Percentiles rank a stretch among this genome's conserved stretches.
Conservation (phyloP, 768 basidiomycete species). For the Boletus rubroflammeus region DNA sequence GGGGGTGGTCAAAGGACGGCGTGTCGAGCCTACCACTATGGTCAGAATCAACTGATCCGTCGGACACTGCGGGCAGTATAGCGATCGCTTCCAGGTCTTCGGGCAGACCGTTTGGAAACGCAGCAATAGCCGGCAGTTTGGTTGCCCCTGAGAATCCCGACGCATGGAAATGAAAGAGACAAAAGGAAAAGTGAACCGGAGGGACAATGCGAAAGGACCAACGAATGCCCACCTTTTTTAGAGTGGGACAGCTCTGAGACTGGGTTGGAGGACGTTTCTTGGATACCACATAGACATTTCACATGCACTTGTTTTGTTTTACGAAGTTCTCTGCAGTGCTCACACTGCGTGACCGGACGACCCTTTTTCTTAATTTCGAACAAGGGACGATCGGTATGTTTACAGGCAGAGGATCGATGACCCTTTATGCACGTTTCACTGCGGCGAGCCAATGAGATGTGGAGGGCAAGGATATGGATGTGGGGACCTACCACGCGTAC, state of each 20-base stretch:
- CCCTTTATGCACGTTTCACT: constrained; percentile 95
- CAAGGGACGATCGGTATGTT: constrained; percentile 82
- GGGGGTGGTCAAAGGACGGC: constrained; percentile 38
- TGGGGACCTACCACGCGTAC: constrained; percentile 69
- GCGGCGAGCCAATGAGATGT: constrained; percentile 5
- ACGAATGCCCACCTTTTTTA: constrained; percentile 61
- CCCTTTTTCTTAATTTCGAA: constrained; percentile 76
- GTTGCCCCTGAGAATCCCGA: constrained; percentile 42
- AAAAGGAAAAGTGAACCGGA: background rate
- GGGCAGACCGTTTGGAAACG: constrained; percentile 78
- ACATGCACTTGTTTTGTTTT: constrained; percentile 47
- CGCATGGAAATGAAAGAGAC: constrained; percentile 42
- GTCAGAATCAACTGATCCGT: constrained; percentile 59
- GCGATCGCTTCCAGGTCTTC: constrained; percentile 58
- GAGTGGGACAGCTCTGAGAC: constrained; percentile 28
- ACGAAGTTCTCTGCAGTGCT: constrained; percentile 43
- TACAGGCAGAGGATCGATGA: constrained; percentile 85
- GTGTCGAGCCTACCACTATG: constrained; percentile 59
- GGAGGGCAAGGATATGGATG: background rate
- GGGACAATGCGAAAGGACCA: background rate
- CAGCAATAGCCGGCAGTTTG: constrained; percentile 64
- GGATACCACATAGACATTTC: constrained; percentile 38
- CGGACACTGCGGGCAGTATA: constrained; percentile 36
- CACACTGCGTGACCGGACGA: constrained; percentile 54
- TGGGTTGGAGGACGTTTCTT: constrained; percentile 33